phyloP scores from a whole-genome alignment of 2,329 filamentous ascomycete species.

The Dactylellina parvicollis region DNA sequence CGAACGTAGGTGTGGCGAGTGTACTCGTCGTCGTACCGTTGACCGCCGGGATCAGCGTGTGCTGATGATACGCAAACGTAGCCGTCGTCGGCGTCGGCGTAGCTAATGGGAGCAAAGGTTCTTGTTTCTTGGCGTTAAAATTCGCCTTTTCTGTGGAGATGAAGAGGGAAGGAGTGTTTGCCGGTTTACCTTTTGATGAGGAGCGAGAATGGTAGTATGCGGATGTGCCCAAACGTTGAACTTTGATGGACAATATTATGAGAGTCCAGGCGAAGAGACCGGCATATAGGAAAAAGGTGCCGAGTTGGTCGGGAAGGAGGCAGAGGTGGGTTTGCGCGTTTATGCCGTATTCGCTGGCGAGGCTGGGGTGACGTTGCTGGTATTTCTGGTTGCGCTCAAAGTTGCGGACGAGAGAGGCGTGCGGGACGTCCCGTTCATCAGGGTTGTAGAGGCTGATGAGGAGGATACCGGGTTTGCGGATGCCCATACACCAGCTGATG shows the following conservation, averaged over 20 bases:
- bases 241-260: conserved; percentile 48
- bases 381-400: conserved; percentile 60
- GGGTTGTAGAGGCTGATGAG: conserved; percentile 94
- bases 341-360: conserved; percentile 40
- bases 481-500: conserved; percentile 95
- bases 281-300: conserved; percentile 82
- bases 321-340: conserved; percentile 81
- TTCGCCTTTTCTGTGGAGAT: conserved; percentile 54
- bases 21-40: conserved; percentile 53
- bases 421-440: conserved; percentile 68
- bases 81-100: conserved; percentile 50
- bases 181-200: conserved; percentile 51
- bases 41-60: conserved; percentile 48
- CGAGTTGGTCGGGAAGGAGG: conserved; percentile 85
- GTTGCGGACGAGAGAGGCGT: conserved; percentile 53
- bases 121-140: conserved; percentile 55
- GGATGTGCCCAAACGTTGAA: conserved; percentile 37
- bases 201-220: conserved; percentile 37
- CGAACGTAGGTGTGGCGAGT: conserved; percentile 38
- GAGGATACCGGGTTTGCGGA: conserved; percentile 84
- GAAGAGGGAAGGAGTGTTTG: conserved; percentile 46
- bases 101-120: conserved; percentile 47
- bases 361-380: conserved; percentile 20
- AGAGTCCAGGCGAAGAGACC: conserved; percentile 68
- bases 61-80: conserved; percentile 47